phyloP scores from a whole-genome alignment of 2,329 filamentous ascomycete species.

The Aspergillus sp. region DNA sequence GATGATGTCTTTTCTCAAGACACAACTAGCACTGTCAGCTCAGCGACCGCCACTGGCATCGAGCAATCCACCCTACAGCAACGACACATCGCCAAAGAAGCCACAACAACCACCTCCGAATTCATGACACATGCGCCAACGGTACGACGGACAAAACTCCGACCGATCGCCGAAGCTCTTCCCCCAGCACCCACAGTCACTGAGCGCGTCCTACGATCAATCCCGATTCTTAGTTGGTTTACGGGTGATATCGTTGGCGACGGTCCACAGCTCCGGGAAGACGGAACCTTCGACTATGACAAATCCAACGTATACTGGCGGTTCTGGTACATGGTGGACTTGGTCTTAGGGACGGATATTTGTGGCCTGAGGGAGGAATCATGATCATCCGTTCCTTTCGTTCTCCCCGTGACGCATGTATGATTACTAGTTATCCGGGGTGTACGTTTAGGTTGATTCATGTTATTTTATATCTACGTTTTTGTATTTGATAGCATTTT shows the following conservation, averaged over 20 bases:
- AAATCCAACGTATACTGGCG: conserved; percentile 65
- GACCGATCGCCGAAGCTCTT: conserved; percentile 72
- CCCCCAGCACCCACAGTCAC: conserved; percentile 69
- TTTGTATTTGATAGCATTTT: conserved; percentile 10
- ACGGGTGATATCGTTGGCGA: conserved; percentile 58
- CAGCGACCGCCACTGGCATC: conserved; percentile 43
- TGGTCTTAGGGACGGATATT: conserved; percentile 62
- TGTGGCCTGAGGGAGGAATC: conserved; percentile 62
- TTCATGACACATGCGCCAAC: conserved; percentile 66
- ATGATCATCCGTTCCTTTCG: conserved; percentile 26
- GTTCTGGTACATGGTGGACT: conserved; percentile 62
- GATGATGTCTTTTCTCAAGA: conserved; percentile 40
- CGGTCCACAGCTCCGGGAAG: conserved; percentile 50
- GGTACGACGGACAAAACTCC: conserved; percentile 66
- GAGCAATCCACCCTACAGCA: conserved; percentile 32
- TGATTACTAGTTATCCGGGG: conserved; percentile 15
- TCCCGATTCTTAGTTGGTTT: conserved; percentile 75
- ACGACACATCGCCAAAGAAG: conserved; percentile 30
- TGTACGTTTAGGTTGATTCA: background rate
- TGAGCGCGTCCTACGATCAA: conserved; percentile 66
- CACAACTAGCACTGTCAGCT: conserved; percentile 47
- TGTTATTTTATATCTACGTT: conserved; percentile 3
- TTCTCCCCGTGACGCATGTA: conserved; percentile 17
- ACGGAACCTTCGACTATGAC: conserved; percentile 69
- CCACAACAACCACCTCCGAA: conserved; percentile 47